phyloP scores from a whole-genome alignment of 495 filamentous ascomycete species.

The Penicillium pulvis region DNA sequence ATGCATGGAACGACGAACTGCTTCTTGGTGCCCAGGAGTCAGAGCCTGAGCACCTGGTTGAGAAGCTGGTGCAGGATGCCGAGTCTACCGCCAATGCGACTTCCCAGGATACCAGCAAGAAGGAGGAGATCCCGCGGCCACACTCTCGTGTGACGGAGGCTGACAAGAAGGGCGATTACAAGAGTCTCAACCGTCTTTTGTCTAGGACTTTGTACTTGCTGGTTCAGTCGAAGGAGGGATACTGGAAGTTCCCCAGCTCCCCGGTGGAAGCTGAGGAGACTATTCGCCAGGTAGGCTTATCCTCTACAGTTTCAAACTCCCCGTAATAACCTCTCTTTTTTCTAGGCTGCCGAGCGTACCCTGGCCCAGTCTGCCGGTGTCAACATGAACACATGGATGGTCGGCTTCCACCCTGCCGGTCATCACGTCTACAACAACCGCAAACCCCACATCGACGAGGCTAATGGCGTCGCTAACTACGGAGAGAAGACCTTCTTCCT shows the following conservation, averaged over 20 bases:
- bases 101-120: conserved; percentile 63
- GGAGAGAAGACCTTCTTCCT: conserved; percentile 93
- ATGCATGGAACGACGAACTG: conserved; percentile 92
- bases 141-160: conserved; percentile 73
- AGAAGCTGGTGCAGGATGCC: conserved; percentile 74
- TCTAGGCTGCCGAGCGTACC: conserved; percentile 77
- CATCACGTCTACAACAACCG: conserved; percentile 61
- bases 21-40: conserved; percentile 67
- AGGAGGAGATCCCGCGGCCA: conserved; percentile 71
- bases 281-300: conserved; percentile 71
- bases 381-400: conserved; percentile 99
- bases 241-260: conserved; percentile 79
- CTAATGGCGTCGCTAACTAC: conserved; percentile 31
- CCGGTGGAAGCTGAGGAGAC: conserved; percentile 67
- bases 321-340: conserved; percentile 10
- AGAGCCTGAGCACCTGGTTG: conserved; percentile 60
- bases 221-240: conserved; percentile 65
- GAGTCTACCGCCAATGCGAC: conserved; percentile 66
- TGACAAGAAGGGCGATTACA: conserved; percentile 70
- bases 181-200: conserved; percentile 75
- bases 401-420: conserved; percentile 86
- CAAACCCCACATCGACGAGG: conserved; percentile 38
- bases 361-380: conserved; percentile 74
- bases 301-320: background rate
- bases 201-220: conserved; percentile 83